Percentiles rank a stretch among this genome's conserved stretches.
These are phyloP conservation scores for Arachnopeziza araneosa DNA, from an alignment of 2,329 filamentous ascomycete species.

Conservation along the genomic window DNA sequence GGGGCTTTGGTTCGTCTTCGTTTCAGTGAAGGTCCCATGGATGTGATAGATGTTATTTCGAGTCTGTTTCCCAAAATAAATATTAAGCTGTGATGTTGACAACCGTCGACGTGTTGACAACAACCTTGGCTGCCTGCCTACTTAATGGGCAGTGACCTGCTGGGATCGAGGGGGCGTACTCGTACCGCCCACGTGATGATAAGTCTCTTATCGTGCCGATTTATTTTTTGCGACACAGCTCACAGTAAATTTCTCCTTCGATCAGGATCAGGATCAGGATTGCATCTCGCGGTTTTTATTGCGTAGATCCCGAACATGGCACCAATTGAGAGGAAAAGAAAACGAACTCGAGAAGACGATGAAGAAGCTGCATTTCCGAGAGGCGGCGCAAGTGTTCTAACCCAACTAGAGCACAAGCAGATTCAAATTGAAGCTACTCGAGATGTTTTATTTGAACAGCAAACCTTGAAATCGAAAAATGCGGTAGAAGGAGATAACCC, in stretches of 20 bases:
- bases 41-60: neutral
- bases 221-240: too few relatives aligned
- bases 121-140: neutral
- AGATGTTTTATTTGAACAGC: slow-evolving; percentile 83
- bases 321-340: slow-evolving; percentile 30
- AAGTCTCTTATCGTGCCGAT: neutral
- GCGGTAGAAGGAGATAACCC: slow-evolving; percentile 30
- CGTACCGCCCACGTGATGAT: neutral
- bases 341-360: slow-evolving; percentile 50
- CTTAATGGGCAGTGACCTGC: too few relatives aligned
- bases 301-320: slow-evolving; percentile 21
- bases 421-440: slow-evolving; percentile 90
- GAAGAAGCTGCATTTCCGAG: slow-evolving; percentile 90
- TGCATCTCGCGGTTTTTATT: neutral
- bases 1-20: neutral
- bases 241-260: neutral
- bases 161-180: too few relatives aligned
- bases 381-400: slow-evolving; percentile 85
- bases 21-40: slow-evolving; percentile 1
- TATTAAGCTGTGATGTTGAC: neutral
- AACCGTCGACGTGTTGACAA: neutral
- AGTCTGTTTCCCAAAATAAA: neutral
- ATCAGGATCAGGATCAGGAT: too few relatives aligned
- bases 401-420: slow-evolving; percentile 91
- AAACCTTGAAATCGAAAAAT: slow-evolving; percentile 46